A percentile compares a stretch with the other conserved stretches of the same genome.
phyloP scores from a whole-genome alignment of 192 early-diverging fungal genomes.

The Coemansia sp. region DNA sequence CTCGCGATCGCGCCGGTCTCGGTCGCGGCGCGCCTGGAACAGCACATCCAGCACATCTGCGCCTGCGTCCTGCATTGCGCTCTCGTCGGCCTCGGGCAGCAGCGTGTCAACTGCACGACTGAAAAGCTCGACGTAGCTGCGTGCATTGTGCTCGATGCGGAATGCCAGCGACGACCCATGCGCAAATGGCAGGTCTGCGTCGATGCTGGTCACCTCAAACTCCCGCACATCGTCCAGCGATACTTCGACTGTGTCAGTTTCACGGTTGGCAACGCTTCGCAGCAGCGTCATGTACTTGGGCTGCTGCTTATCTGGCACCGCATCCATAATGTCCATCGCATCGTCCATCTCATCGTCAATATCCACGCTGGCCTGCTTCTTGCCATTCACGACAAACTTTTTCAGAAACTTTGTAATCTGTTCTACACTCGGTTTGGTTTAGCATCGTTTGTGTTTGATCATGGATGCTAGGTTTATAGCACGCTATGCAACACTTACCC shows the following conservation, averaged over 20 bases:
- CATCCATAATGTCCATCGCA: slow-evolving; percentile 7
- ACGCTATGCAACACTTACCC: slow-evolving; percentile 20
- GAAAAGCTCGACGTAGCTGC: slow-evolving; percentile 80
- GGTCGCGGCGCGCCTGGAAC: slow-evolving; percentile 77
- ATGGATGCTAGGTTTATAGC: neutral
- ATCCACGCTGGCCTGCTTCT: slow-evolving; percentile 19
- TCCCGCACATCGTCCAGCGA: slow-evolving; percentile 69
- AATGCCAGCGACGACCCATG: slow-evolving; percentile 50
- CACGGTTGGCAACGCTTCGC: slow-evolving; percentile 66
- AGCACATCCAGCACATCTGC: slow-evolving; percentile 88
- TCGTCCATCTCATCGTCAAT: slow-evolving; percentile 15
- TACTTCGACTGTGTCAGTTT: slow-evolving; percentile 59
- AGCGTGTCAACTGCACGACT: slow-evolving; percentile 70
- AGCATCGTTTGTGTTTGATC: no score
- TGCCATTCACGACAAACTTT: slow-evolving; percentile 29
- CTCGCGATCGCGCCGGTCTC: slow-evolving; percentile 56
- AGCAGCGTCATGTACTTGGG: slow-evolving; percentile 56
- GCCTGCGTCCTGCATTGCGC: slow-evolving; percentile 50
- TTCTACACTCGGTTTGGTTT: slow-evolving; percentile 4
- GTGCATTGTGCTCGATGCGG: slow-evolving; percentile 83
- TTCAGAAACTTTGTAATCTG: slow-evolving; percentile 31
- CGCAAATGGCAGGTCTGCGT: slow-evolving; percentile 26
- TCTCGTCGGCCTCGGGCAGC: slow-evolving; percentile 54
- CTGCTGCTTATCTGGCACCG: slow-evolving; percentile 9
- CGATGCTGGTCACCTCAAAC: slow-evolving; percentile 46